phyloP scores from a whole-genome alignment of 2,329 filamentous ascomycete species.

The Penicillium digitatum region DNA sequence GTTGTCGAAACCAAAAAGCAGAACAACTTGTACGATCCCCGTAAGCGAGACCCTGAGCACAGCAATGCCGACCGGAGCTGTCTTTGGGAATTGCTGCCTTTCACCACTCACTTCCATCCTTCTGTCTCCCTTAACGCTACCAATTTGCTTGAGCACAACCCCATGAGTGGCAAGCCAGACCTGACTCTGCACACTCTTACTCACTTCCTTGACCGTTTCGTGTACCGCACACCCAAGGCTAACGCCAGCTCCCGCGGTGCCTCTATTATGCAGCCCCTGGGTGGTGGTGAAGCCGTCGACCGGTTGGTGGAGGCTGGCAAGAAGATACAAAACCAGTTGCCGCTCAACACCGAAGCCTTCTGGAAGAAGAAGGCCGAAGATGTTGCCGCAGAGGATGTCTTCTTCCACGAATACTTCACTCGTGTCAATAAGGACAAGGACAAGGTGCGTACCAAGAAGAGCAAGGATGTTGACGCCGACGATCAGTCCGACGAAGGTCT shows the following conservation, averaged over 20 bases:
- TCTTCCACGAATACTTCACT: constrained; percentile 97
- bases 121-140: constrained; percentile 81
- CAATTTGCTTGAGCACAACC: constrained; percentile 64
- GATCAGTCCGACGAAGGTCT: constrained; percentile 47
- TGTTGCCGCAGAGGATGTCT: constrained; percentile 85
- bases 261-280: constrained; percentile 95
- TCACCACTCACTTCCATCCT: constrained; percentile 81
- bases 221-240: constrained; percentile 88
- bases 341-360: constrained; percentile 83
- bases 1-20: constrained; percentile 31
- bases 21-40: constrained; percentile 65
- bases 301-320: constrained; percentile 59
- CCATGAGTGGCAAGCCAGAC: constrained; percentile 82
- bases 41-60: constrained; percentile 86
- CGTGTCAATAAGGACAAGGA: constrained; percentile 61
- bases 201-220: constrained; percentile 95
- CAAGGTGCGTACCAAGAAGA: constrained; percentile 51
- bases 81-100: constrained; percentile 82
- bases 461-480: constrained; percentile 48
- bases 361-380: constrained; percentile 88
- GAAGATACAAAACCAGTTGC: constrained; percentile 54
- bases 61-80: constrained; percentile 91
- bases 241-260: constrained; percentile 64
- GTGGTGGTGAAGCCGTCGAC: constrained; percentile 57
- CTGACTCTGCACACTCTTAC: constrained; percentile 85